Base-by-base conservation (phyloP, 495 filamentous ascomycete genomes). In the Lophiostoma macrostomum region DNA sequence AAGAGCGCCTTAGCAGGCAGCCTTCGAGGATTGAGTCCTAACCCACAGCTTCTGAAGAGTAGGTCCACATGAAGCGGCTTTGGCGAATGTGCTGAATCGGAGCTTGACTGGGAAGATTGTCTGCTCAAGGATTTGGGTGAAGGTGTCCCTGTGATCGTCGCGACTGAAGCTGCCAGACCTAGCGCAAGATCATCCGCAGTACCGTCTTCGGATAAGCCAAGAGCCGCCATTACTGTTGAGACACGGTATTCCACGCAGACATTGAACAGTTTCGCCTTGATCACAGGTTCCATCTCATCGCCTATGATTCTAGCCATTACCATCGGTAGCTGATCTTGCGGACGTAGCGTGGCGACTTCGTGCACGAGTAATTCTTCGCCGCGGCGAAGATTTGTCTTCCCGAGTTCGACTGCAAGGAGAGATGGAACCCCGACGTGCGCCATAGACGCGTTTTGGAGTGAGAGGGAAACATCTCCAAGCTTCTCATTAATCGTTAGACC, bases 221-320 rank as follows among this genome's bases (percentile, higher is more conserved):
- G 76, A 12, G 94, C 72, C 35, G 86, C 86, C 73, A 93, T 86
- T 4, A 96, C 63, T 5, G 85, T 87, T 2, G 87, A 76, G 10
- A 96, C 82, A 6, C 82, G 82, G 67, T 99, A 97, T 56, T 99
- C 94, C 16, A 87, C 62, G 44, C 82, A 83, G 11, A 95, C 45
- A 55, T 91, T 87, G 67, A 84, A 83, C 23, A 96, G 67, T 65
- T 94, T 94, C 53, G 96, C 63, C 66, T 91, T 95, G 46, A 95
- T 71, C 11, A 88, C 83, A 0, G 94, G 90, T 49, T 96, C 91
- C 71, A 94, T 87, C 61, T 96, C 94, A 66, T 96, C 90, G 0
- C 87, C 87, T 44, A 99, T 84, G 69, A 93, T 85, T 37, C 94
- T 78, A 56, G 84, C 81, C 83, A 90, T 88, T 23, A 89, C 58